Evolutionary conservation across 1,139 yeast species (phyloP).

Genomic region (Pichia sp.): DNA sequence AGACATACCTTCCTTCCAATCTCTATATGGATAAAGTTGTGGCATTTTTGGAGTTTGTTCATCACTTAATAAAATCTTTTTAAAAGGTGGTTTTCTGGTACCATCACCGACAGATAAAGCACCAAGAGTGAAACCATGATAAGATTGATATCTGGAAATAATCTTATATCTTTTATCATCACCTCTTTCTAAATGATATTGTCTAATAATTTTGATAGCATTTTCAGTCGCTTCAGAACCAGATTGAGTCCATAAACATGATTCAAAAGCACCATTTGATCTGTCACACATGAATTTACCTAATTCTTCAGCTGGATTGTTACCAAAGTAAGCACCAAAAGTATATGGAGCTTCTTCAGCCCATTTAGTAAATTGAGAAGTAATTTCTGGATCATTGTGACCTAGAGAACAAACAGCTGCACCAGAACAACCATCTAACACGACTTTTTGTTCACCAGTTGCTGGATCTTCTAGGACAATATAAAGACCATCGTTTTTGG

Average conservation of each 20-base stretch:
- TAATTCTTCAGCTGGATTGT: conserved; percentile 44
- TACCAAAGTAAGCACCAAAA: conserved; percentile 38
- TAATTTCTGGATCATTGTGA: conserved; percentile 47
- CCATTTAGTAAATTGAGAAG: conserved; percentile 40
- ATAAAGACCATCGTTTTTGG: conserved; percentile 39
- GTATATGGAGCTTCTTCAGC: conserved; percentile 40
- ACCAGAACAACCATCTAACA: conserved; percentile 52
- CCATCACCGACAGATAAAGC: conserved; percentile 44
- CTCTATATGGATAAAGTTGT: conserved; percentile 46
- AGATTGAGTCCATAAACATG: conserved; percentile 52
- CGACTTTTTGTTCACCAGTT: conserved; percentile 36
- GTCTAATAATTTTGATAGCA: conserved; percentile 44
- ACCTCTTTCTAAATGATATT: conserved; percentile 47
- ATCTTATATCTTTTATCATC: conserved; percentile 43
- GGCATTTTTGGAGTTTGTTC: conserved; percentile 41
- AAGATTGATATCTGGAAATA: conserved; percentile 47
- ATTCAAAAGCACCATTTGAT: conserved; percentile 48
- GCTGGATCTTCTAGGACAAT: conserved; percentile 41
- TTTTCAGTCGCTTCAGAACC: conserved; percentile 61
- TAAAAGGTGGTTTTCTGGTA: conserved; percentile 37
- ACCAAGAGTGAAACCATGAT: conserved; percentile 56
- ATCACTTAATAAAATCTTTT: conserved; percentile 37
- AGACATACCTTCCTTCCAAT: conserved; percentile 42
- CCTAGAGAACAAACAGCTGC: conserved; percentile 54
- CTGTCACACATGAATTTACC: conserved; percentile 47